Conservation (phyloP, 345 rosid species). For the Clarkia xantiana region DNA sequence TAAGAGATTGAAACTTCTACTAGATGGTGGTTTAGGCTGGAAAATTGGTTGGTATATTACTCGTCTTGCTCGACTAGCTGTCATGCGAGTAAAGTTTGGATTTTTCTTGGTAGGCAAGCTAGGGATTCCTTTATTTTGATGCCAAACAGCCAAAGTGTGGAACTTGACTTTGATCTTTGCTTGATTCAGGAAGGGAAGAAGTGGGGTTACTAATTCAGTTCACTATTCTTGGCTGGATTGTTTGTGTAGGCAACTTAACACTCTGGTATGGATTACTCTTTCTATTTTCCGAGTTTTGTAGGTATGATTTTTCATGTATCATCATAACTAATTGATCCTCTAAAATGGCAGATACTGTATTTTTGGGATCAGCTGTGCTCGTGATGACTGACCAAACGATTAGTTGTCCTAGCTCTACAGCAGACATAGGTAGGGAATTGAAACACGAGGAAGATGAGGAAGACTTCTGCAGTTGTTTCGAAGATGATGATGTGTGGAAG, state of each 20-base stretch:
- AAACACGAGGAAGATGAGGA: constrained; percentile 64
- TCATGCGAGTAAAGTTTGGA: too few relatives aligned
- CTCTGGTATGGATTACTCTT: background rate
- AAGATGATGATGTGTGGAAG: constrained; percentile 81
- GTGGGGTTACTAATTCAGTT: background rate
- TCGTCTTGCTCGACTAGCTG: too few relatives aligned
- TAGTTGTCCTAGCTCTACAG: constrained; percentile 20
- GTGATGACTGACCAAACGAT: constrained; percentile 38
- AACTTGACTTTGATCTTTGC: background rate
- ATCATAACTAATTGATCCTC: background rate
- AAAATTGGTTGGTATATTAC: too few relatives aligned
- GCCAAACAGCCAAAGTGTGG: too few relatives aligned
- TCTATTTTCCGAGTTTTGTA: background rate
- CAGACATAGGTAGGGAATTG: constrained; percentile 25
- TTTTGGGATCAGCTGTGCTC: background rate
- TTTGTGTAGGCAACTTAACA: background rate
- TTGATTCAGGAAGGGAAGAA: background rate
- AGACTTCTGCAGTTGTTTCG: constrained; percentile 88
- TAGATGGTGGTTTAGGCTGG: too few relatives aligned
- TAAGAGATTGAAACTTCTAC: too few relatives aligned
- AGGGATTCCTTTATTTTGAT: too few relatives aligned
- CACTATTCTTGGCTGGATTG: background rate
- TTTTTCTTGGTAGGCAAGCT: too few relatives aligned
- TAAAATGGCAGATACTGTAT: background rate
- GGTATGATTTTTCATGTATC: background rate